Conservation (phyloP, 2,329 filamentous ascomycete species). For the Claviceps maximensis region DNA sequence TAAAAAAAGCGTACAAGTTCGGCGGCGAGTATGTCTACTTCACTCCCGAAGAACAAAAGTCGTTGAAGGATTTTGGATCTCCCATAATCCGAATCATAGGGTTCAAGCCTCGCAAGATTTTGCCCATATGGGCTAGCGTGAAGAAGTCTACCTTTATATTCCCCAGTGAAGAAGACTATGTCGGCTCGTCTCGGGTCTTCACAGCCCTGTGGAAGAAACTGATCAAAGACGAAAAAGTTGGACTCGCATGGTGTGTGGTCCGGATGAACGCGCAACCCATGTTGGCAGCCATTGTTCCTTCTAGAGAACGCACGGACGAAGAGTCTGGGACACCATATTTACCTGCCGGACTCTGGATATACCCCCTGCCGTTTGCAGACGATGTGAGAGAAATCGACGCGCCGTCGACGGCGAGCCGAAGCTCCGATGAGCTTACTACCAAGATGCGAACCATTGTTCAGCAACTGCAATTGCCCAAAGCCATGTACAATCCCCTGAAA, state of each 20-base stretch:
- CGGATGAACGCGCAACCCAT: slow-evolving; percentile 68
- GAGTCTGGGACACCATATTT: slow-evolving; percentile 53
- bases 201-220: slow-evolving; percentile 83
- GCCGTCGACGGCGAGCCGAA: slow-evolving; percentile 33
- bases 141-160: slow-evolving; percentile 88
- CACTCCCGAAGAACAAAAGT: slow-evolving; percentile 66
- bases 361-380: slow-evolving; percentile 78
- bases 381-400: slow-evolving; percentile 69
- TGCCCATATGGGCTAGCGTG: slow-evolving; percentile 74
- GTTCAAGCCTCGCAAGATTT: slow-evolving; percentile 67
- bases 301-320: slow-evolving; percentile 51
- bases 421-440: slow-evolving; percentile 62
- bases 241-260: slow-evolving; percentile 78
- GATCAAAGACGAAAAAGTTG: slow-evolving; percentile 65
- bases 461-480: slow-evolving; percentile 79
- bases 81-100: slow-evolving; percentile 81
- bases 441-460: slow-evolving; percentile 72
- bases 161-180: slow-evolving; percentile 76
- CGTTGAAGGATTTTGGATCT: slow-evolving; percentile 66
- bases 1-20: slow-evolving; percentile 91
- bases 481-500: slow-evolving; percentile 66
- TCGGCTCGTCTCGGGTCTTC: slow-evolving; percentile 88
- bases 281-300: slow-evolving; percentile 71
- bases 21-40: slow-evolving; percentile 85
- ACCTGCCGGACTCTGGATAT: slow-evolving; percentile 78